A percentile compares a stretch with the other conserved stretches of the same genome.
Evolutionary conservation across 2,329 filamentous ascomycete genomes (phyloP).

Genomic region (Cladosporium cucumerinum): DNA sequence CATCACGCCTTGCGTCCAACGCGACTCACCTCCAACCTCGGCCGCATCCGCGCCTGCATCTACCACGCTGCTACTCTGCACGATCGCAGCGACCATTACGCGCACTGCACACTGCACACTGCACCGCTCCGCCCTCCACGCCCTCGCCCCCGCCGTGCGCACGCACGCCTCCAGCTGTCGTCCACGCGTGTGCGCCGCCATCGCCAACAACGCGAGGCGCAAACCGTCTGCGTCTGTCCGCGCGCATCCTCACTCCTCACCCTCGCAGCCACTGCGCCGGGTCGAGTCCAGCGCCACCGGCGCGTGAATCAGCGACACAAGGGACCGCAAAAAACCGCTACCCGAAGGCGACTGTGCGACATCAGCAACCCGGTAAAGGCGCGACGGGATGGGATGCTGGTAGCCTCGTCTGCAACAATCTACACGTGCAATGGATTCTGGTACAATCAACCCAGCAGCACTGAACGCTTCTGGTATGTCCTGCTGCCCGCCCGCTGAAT

Average conservation of each 20-base stretch:
- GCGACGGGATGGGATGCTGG: conserved; percentile 37
- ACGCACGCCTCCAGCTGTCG: conserved; percentile 1
- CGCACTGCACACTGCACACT: background rate
- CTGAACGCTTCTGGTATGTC: conserved; percentile 71
- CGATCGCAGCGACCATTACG: background rate
- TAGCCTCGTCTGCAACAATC: conserved; percentile 27
- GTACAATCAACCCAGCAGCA: conserved; percentile 86
- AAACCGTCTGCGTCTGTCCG: background rate
- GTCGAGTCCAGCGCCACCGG: conserved; percentile 16
- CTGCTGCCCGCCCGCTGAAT: conserved; percentile 10
- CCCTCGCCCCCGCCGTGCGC: conserved; percentile 9
- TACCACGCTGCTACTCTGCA: background rate
- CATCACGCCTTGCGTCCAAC: conserved; percentile 4
- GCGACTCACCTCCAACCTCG: background rate
- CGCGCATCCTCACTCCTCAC: conserved; percentile 1
- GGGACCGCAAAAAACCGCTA: conserved; percentile 10
- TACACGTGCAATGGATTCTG: conserved; percentile 57
- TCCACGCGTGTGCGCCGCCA: background rate
- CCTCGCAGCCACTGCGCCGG: conserved; percentile 12
- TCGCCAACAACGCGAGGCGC: conserved; percentile 2
- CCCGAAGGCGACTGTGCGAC: conserved; percentile 13
- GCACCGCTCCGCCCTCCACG: background rate
- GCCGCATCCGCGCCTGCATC: conserved; percentile 7
- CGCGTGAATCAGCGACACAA: conserved; percentile 16
- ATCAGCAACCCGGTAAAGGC: conserved; percentile 12